phyloP scores from a whole-genome alignment of 305 asterid genomes.

The Withania somnifera region DNA sequence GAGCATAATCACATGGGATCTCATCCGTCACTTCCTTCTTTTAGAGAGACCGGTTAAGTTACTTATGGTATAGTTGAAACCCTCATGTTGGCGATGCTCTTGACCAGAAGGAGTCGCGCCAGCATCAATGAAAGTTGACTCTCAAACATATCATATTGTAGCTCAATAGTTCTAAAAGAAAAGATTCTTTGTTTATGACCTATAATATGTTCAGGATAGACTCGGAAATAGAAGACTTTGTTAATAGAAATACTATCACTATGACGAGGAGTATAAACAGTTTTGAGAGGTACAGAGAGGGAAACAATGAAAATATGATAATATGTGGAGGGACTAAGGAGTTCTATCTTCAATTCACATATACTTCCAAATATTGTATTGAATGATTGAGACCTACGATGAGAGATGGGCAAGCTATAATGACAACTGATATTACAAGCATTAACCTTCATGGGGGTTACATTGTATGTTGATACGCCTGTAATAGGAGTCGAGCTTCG shows the following conservation, averaged over 20 bases:
- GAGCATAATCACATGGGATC: not conserved
- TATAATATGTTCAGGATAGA: not conserved
- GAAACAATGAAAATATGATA: not conserved
- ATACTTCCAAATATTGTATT: not conserved
- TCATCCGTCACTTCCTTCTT: not conserved
- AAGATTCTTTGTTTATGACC: not conserved
- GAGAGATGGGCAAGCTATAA: not conserved
- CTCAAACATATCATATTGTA: not conserved
- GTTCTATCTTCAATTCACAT: not conserved
- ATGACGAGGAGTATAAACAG: not conserved
- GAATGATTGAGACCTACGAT: not conserved
- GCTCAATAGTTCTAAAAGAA: not conserved
- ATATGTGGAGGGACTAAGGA: not conserved
- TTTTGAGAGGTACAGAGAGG: not conserved
- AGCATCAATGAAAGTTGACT: not conserved
- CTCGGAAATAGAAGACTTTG: not conserved
- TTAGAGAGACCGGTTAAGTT: not conserved
- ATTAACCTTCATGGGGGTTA: constrained; percentile 88
- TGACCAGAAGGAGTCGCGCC: not conserved
- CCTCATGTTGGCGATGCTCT: not conserved
- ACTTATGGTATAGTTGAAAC: not conserved
- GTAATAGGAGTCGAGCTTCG: constrained; percentile 66
- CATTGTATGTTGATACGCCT: constrained; percentile 87
- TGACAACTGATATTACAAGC: not conserved
- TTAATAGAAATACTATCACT: not conserved